These are phyloP conservation scores for Venturia asperata DNA, from an alignment of 2,329 filamentous ascomycete species.

Conservation along the genomic window DNA sequence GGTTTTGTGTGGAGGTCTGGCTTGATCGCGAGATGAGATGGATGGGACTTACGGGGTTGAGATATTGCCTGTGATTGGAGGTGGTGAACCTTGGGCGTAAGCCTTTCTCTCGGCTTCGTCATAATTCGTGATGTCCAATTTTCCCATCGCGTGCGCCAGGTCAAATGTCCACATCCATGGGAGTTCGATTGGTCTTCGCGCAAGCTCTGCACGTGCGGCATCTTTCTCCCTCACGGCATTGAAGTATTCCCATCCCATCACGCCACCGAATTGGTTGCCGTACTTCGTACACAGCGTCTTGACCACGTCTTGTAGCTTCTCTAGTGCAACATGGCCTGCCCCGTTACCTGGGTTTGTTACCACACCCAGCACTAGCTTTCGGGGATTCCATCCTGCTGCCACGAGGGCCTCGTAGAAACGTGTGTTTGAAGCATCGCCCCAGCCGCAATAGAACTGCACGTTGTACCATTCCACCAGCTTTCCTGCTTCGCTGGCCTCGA, in stretches of 20 bases:
- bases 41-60: not conserved
- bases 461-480: slow-evolving; percentile 75
- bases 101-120: slow-evolving; percentile 38
- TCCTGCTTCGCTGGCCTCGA: slow-evolving; percentile 48
- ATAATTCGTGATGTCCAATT: slow-evolving; percentile 23
- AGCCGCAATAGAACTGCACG: slow-evolving; percentile 87
- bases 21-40: no score
- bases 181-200: not conserved
- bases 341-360: slow-evolving; percentile 75
- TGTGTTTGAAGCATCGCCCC: slow-evolving; percentile 57
- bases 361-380: slow-evolving; percentile 71
- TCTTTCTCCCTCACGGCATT: slow-evolving; percentile 49
- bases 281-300: slow-evolving; percentile 52
- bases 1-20: not conserved
- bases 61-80: not conserved
- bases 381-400: slow-evolving; percentile 60
- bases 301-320: slow-evolving; percentile 49
- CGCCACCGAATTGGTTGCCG: slow-evolving; percentile 60
- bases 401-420: slow-evolving; percentile 48
- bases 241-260: slow-evolving; percentile 96
- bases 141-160: slow-evolving; percentile 25
- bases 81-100: not conserved
- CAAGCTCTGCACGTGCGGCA: not conserved
- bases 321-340: slow-evolving; percentile 52
- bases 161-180: slow-evolving; percentile 22